Base-by-base conservation (phyloP, 1,284 basidiomycete species). In the Bjerkandera adusta region DNA sequence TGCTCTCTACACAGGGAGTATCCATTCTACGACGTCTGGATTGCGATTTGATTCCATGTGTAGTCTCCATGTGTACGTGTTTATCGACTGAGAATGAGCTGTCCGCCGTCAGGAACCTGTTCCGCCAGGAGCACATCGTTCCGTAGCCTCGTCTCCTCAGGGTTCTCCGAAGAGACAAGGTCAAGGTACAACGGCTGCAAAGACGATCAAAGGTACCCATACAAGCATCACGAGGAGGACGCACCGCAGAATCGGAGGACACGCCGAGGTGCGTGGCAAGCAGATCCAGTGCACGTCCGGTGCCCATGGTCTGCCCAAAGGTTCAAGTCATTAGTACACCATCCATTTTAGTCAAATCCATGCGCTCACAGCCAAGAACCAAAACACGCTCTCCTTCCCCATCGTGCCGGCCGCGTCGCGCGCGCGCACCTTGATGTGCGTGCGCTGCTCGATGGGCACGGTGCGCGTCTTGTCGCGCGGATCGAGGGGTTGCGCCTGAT, bases 401-500 rank as follows among this genome's bases (percentile, higher is more conserved):
- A n/a, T n/a, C n/a, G n/a, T n/a, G 4, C 60, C 61, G 5, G 60
- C 67, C 20, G 44, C 36, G 20, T 58, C 55, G 33, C 56, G 56
- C 25, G 57, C 51, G n/a, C 60, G 56, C 13, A 79, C 70, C 39
- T 67, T 76, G 29, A 87, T 57, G 58, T 86, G 75, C 35, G 86
- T 52, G 21, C 85, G 76, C 47, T 85, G 69, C 30, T 76, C 71
- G 20, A 77, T 53, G 21, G 77, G 67, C 3, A 80, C 64, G 16
- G 66, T 62, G 13, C 68, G 64, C 2, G 60, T 45, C 43, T 68
- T 73, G 56, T 82, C 78, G 56, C 72, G 79, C 10, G 74, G 70
- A 55, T 89, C 81, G 3, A 69, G 79, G 5, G 87, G 76, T 32
- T 68, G 55, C 10, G 88, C 88, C 40, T 69, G 72, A 59, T 85